Base-by-base conservation (phyloP, 2,329 filamentous ascomycete genomes). In the Arthrinium phaeospermum region DNA sequence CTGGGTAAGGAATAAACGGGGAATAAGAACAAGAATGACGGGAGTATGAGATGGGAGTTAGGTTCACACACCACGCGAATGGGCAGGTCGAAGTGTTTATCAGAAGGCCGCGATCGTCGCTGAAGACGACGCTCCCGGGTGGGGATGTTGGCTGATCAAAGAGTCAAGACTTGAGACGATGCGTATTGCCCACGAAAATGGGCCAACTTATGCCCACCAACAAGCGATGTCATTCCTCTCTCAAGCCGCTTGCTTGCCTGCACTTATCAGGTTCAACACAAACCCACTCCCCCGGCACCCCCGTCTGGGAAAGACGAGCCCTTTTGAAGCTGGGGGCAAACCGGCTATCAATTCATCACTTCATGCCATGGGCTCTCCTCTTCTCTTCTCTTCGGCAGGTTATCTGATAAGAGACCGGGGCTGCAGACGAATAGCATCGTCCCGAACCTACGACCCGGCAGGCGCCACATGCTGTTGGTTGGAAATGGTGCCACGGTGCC, bases 41-140 rank as follows among this genome's bases (percentile, higher is more conserved):
- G 34, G 34, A 64, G 57, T 37, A 41, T 64, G 57, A 64, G 22
- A 64, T 41, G 57, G 30, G 57, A n/a, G 49, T 61, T 61, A 30
- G 57, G 57, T 41, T 64, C 22, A 41, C 37, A 41, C 37, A 41
- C 37, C 37, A 41, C 57, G 24, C 67, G 45, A 24, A 34, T 34
- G 67, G 67, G 67, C 67, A 49, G 67, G 67, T 49, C n/a, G 45
- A 34, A 64, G 49, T 34, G 69, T 70, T 70, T 61, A 70, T 70
- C 69, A 70, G 37, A 70, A 37, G 57, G 37, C 69, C 69, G 47
- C 37, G 69, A 70, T 70, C 69, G 69, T 41, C 69, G 67, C 67
- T 69, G 67, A 70, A 53, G 69, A 70, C 46, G 69, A 70, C 46
- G 37, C 47, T 53, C 45, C 41, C 45, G 69, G 51, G 69, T 70